Evolutionary conservation across 129 eudicot genomes (phyloP).

Genomic region (Rutidosis leptorrhynchoides): DNA sequence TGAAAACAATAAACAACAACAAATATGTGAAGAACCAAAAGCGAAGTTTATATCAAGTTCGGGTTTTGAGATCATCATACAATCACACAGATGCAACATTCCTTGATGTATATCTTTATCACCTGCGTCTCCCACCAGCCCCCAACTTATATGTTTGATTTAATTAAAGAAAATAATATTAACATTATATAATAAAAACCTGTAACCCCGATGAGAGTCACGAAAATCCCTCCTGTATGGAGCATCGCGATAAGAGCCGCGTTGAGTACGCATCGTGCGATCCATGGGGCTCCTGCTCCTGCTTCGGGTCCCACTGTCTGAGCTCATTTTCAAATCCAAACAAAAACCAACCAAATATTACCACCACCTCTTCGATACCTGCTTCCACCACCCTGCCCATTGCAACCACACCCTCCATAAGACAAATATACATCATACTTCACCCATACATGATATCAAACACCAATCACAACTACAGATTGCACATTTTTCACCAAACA

Average conservation of each 20-base stretch:
- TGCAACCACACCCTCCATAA: constrained; percentile 91
- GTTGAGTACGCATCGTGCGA: constrained; percentile 80
- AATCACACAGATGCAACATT: constrained; percentile 12
- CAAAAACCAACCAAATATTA: constrained; percentile 35
- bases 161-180: constrained; percentile 30
- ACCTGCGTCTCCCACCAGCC: constrained; percentile 32
- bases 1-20: constrained; percentile 6
- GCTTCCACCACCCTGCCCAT: constrained; percentile 83
- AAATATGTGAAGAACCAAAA: constrained; percentile 11
- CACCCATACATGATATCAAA: constrained; percentile 42
- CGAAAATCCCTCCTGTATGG: constrained; percentile 78
- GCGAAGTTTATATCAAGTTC: too few relatives aligned
- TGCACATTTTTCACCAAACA: constrained; percentile 45
- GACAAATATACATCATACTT: constrained; percentile 47
- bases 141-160: constrained; percentile 14
- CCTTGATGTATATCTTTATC: not conserved
- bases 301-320: constrained; percentile 66
- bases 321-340: constrained; percentile 79
- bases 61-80: too few relatives aligned
- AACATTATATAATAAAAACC: constrained; percentile 44
- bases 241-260: constrained; percentile 86
- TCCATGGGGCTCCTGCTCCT: constrained; percentile 85
- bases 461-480: constrained; percentile 52
- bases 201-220: constrained; percentile 75
- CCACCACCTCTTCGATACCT: constrained; percentile 51